phyloP scores from a whole-genome alignment of 2,329 filamentous ascomycete genomes.

The Stromatinia cepivora region DNA sequence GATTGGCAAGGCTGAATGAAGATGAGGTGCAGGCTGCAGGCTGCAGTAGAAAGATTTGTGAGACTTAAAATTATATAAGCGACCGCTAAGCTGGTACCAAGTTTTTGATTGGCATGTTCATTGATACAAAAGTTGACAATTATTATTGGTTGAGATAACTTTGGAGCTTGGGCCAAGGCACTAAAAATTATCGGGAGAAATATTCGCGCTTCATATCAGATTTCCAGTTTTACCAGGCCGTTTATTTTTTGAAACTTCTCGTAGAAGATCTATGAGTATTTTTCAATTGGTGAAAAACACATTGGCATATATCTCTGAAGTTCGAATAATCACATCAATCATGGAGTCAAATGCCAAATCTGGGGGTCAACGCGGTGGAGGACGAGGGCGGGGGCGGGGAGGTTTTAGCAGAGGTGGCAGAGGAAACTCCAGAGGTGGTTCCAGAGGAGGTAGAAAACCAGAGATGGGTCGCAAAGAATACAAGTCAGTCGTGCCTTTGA shows the following conservation, averaged over 20 bases:
- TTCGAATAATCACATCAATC: slow-evolving; percentile 24
- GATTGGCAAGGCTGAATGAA: slow-evolving; percentile 10
- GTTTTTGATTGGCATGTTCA: not conserved
- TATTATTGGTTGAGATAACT: not conserved
- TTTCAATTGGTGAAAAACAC: slow-evolving; percentile 3
- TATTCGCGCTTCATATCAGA: not conserved
- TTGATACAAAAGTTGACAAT: not conserved
- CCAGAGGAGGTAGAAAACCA: slow-evolving; percentile 59
- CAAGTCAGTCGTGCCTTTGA: slow-evolving; percentile 52
- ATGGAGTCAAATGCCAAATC: slow-evolving; percentile 26
- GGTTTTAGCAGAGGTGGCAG: slow-evolving; percentile 32
- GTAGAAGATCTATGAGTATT: not conserved
- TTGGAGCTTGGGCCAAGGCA: not conserved
- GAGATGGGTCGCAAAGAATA: slow-evolving; percentile 68
- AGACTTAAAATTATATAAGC: slow-evolving; percentile 8
- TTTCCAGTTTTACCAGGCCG: not conserved
- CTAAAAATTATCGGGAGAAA: slow-evolving; percentile 9
- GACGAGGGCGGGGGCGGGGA: slow-evolving; percentile 30
- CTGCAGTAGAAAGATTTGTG: not conserved
- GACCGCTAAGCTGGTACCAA: not conserved
- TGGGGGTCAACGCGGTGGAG: slow-evolving; percentile 27
- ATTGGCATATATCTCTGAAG: not conserved
- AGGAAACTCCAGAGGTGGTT: slow-evolving; percentile 44
- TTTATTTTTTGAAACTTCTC: not conserved
- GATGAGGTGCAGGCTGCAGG: not conserved